Base-by-base conservation (phyloP, 805 yeast genomes). In the Nakazawaea ernobii region DNA sequence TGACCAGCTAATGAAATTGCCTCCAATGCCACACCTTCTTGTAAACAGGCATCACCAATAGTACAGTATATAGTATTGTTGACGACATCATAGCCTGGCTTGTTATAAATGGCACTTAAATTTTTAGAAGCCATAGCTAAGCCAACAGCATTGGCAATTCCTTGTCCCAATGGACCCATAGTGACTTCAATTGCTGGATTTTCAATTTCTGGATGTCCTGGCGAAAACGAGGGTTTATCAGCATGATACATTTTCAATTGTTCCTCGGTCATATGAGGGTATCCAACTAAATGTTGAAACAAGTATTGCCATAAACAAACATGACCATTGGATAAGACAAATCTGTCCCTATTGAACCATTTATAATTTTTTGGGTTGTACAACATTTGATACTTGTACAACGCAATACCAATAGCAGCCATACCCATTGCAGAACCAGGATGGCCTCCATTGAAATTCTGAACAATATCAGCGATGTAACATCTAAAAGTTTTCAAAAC, bases 131-230 rank as follows among this genome's bases (percentile, higher is more conserved):
- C 72, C 24, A 68, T 58, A 6, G 73, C 73, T 43, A 68, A 46
- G 10, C 73, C 73, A 13, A 69, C 70, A 10, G 69, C 61, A 50
- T 68, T 68, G 24, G 72, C 55, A 27, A 68, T 58, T 44, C 73
- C 73, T 55, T 68, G 73, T n/a, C 73, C 73, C 32, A 68, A 51
- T n/a, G 70, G 67, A 26, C 71, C 72, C 9, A 71, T 68, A 28
- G 71, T 68, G 44, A 67, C 60, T 51, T 68, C 73, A 28, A 68
- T 57, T 14, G 58, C 64, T n/a, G 65, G 64, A 45, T 60, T 59
- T 49, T 67, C 72, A 35, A 62, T 65, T 48, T 68, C 72, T 13
- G 73, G 73, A 49, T 69, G 73, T 10, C 71, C 71, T 26, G 71
- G 71, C 51, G 67, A 63, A 13, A 40, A 52, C 3, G 63, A 55